These are phyloP conservation scores for Phytophthora tentaculata DNA, from an alignment of 352 stramenopile genomes.

Conservation along the genomic window DNA sequence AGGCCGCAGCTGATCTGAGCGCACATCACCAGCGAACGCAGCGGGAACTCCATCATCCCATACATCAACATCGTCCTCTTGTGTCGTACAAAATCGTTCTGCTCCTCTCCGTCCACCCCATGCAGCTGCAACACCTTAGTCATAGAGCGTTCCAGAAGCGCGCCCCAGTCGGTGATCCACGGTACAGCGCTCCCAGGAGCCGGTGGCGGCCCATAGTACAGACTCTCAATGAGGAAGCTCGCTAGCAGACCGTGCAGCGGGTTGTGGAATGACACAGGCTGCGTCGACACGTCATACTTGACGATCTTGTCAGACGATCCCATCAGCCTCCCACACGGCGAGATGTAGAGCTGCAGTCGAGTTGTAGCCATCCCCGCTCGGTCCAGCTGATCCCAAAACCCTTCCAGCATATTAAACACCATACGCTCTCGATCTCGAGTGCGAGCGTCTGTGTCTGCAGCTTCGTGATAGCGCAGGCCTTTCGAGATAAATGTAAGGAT, in stretches of 20 bases:
- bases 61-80: slow-evolving; percentile 73
- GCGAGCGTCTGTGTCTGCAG: slow-evolving; percentile 31
- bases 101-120: slow-evolving; percentile 28
- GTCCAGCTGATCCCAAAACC: slow-evolving; percentile 81
- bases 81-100: slow-evolving; percentile 37
- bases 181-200: slow-evolving; percentile 24
- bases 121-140: slow-evolving; percentile 32
- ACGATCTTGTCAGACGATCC: slow-evolving; percentile 62
- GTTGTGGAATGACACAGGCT: slow-evolving; percentile 91
- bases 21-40: slow-evolving; percentile 77
- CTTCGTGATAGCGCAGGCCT: slow-evolving; percentile 65
- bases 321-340: slow-evolving; percentile 69
- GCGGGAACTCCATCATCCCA: slow-evolving; percentile 78
- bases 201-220: slow-evolving; percentile 58
- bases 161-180: slow-evolving; percentile 61
- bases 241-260: slow-evolving; percentile 88
- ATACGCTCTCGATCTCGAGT: slow-evolving; percentile 56
- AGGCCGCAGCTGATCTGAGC: slow-evolving; percentile 80
- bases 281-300: slow-evolving; percentile 76
- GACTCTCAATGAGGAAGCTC: slow-evolving; percentile 79
- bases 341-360: slow-evolving; percentile 59
- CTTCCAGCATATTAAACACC: slow-evolving; percentile 74
- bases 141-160: slow-evolving; percentile 60
- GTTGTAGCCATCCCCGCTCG: slow-evolving; percentile 46
- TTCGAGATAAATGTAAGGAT: slow-evolving; percentile 68